Evolutionary conservation across 2,329 filamentous ascomycete genomes (phyloP).

Genomic region (Aspergillus brunneoviolaceus): DNA sequence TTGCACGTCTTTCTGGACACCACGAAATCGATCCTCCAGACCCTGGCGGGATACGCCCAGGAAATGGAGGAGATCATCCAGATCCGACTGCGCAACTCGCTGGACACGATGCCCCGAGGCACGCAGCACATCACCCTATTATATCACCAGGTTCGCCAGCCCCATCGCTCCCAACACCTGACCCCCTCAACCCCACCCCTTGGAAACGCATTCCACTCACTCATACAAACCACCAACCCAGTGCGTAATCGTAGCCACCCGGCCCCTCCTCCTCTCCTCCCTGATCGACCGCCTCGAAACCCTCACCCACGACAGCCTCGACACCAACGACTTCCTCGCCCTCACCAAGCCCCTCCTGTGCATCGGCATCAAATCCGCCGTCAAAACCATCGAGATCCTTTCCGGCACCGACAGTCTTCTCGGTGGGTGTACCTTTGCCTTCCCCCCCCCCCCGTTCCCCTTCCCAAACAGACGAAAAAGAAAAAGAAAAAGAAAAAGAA

Average conservation of each 20-base stretch:
- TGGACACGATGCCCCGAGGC: conserved; percentile 37
- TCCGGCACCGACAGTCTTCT: conserved; percentile 1
- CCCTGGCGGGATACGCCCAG: conserved; percentile 38
- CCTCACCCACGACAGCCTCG: background rate
- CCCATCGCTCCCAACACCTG: background rate
- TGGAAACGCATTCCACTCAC: too few species aligned
- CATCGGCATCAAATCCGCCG: conserved; percentile 3
- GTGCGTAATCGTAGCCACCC: conserved; percentile 7
- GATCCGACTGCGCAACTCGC: conserved; percentile 30
- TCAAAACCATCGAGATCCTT: conserved; percentile 1
- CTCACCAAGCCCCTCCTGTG: conserved; percentile 1
- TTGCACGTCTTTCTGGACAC: too few species aligned
- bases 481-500: too few species aligned
- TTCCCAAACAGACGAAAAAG: too few species aligned
- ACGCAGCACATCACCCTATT: conserved; percentile 40
- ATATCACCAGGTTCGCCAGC: conserved; percentile 39
- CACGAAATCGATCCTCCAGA: conserved; percentile 30
- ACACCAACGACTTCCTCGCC: background rate
- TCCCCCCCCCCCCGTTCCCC: too few species aligned
- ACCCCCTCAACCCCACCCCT: too few species aligned
- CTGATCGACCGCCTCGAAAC: conserved; percentile 5
- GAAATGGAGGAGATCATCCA: conserved; percentile 41
- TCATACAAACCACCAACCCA: background rate
- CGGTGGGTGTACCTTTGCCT: background rate
- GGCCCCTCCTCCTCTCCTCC: conserved; percentile 5